Conservation (phyloP, 345 rosid genomes). For the Gossypium stocksii region DNA sequence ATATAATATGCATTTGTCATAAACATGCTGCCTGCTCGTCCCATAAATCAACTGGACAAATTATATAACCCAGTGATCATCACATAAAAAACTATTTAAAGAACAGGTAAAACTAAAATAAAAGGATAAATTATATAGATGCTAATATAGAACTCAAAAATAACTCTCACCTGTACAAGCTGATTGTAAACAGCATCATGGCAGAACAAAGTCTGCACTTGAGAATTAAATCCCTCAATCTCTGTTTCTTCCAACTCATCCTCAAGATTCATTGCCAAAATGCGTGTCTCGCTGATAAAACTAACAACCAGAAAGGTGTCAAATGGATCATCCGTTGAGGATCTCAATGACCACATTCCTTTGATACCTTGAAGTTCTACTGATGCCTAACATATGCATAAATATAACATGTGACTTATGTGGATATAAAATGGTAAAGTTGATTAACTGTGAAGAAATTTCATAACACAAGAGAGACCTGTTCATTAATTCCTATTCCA, state of each 20-base stretch:
- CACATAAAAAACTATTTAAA: neutral
- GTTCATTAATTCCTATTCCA: conserved; percentile 97
- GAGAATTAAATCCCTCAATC: conserved; percentile 84
- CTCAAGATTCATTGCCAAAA: conserved; percentile 90
- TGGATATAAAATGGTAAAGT: conserved; percentile 10
- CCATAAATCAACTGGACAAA: neutral
- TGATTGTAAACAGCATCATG: conserved; percentile 89
- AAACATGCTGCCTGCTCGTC: neutral
- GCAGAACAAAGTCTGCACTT: conserved; percentile 90
- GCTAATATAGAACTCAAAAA: neutral
- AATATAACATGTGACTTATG: conserved; percentile 11
- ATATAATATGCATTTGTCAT: neutral
- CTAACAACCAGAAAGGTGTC: conserved; percentile 94
- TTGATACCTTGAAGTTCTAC: conserved; percentile 98
- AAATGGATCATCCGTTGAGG: conserved; percentile 78
- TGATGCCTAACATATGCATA: conserved; percentile 56
- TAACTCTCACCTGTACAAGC: conserved; percentile 69
- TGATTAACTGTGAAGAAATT: conserved; percentile 1
- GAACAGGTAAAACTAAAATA: neutral
- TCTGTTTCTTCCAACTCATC: conserved; percentile 97
- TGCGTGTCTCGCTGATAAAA: conserved; percentile 86
- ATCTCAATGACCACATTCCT: conserved; percentile 97
- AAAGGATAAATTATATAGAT: neutral
- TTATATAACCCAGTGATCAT: neutral
- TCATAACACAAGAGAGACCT: conserved; percentile 39